Base-by-base conservation (phyloP, 140 eudicot species). In the Artemisia princeps region DNA sequence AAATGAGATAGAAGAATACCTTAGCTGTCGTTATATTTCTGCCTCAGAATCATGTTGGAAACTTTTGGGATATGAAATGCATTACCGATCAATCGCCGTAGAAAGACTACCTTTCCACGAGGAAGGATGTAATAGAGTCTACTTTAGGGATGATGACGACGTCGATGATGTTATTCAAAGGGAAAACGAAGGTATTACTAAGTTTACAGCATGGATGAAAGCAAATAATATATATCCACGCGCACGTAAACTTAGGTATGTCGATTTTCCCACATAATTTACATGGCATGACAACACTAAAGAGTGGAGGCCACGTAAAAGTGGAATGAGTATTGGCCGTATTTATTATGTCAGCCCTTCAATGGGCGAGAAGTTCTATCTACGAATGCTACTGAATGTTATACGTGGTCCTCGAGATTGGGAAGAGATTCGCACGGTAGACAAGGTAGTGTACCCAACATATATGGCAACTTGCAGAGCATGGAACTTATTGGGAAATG, bases 31-130 rank as follows among this genome's bases (percentile, higher is more conserved):
- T 33, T 37, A 67, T 3, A 53, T 67, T 28, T 67, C 40, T 0
- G 52, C 62, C 1, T 67, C 53, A 3, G 53, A 67, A 16, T 11
- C 42, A n/a, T 67, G 63, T 20, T 69, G 67, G 72, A 75, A 23
- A 30, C 15, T 54, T 0, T 68, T 45, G 23, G 67, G n/a, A 11
- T 59, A 30, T 10, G 75, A 55, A 15, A 69, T 54, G 42, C 46
- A 46, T 11, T 58, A 57, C 26, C 66, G 13, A 0, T 56, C 57
- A 1, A 7, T 59, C 3, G 11, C 59, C 1, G 67, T 54, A 13
- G 28, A 52, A 44, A 9, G 59, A 4, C 5, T 67, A 3, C 40
- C 55, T 0, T 26, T 16, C 8, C 63, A 57, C 14, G 63, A 67
- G 37, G 63, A 67, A 33, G 52, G 37, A 0, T 54, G 54, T 33